Evolutionary conservation across 305 asterid genomes (phyloP), one percentile per base, ranked within the genome.

Genomic region (Caryopteris hybrid): DNA sequence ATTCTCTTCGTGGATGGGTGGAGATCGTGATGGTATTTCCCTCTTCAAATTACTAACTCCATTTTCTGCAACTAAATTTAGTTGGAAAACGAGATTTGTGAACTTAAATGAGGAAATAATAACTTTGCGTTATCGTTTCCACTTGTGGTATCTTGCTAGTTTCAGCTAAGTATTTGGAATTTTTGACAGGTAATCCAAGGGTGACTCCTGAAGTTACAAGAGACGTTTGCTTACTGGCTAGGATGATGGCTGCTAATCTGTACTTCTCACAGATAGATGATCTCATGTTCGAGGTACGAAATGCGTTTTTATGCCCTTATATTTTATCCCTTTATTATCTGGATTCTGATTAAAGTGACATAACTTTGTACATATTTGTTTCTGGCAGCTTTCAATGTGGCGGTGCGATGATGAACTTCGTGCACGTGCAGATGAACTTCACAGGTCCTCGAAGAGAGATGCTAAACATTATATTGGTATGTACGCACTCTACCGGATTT

Each of bases 221-320:
- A 79, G 98, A 91, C 64, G 98, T 91, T 21, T 91, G 98, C 84
- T 80, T 91, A 47, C 79, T 91, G 63, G 94, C 98, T 54, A 79
- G 98, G 77, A 91, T 91, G 98, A 91, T 91, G 98, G 98, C 95
- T 63, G 98, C 98, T 59, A 92, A 92, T 67, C 51, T 92, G 73
- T 92, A 92, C 82, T 92, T 84, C 78, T 83, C 97, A 21, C 96
- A 89, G 84, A 89, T 91, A 41, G 97, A 91, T 82, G 96, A 91
- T 84, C 97, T 91, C 68, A 92, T 92, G 98, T 92, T 92, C 53
- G 98, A 92, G 96, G 98, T 92, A 62, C n/a, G n/a, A n/a, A n/a
- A n/a, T n/a, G n/a, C n/a, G n/a, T n/a, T n/a, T n/a, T n/a, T n/a
- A n/a, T n/a, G n/a, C n/a, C n/a, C n/a, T n/a, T n/a, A n/a, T n/a